Conservation (phyloP, 352 stramenopile species). For the Phytophthora gonapodyides region DNA sequence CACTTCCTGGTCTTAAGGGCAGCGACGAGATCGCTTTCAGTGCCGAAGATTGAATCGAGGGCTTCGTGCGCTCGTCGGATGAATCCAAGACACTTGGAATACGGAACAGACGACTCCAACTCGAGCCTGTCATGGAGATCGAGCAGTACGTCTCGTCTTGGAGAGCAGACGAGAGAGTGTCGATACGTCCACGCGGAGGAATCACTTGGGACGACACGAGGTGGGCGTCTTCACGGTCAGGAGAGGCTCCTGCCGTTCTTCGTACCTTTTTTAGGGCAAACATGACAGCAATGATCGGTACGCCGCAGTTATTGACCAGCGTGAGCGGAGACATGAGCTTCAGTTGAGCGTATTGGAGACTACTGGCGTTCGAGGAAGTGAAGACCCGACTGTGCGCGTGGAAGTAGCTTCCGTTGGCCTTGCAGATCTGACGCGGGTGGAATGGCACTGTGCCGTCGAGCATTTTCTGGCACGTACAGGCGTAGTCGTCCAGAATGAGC, state of each 20-base stretch:
- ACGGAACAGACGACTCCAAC: conserved; percentile 78
- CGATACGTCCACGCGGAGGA: conserved; percentile 43
- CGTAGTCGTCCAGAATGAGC: conserved; percentile 70
- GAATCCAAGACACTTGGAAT: conserved; percentile 44
- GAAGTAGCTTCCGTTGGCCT: conserved; percentile 74
- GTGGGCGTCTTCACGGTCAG: conserved; percentile 74
- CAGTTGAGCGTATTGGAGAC: conserved; percentile 70
- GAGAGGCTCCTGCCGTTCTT: conserved; percentile 43
- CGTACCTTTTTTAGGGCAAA: conserved; percentile 86
- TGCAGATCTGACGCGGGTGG: conserved; percentile 71
- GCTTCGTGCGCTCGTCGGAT: conserved; percentile 5
- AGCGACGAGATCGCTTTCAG: conserved; percentile 27
- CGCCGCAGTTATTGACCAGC: conserved; percentile 82
- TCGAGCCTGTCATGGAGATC: conserved; percentile 77
- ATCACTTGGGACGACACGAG: conserved; percentile 74
- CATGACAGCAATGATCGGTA: conserved; percentile 65
- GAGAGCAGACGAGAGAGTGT: conserved; percentile 72
- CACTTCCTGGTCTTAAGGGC: conserved; percentile 12
- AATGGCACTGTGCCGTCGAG: conserved; percentile 75
- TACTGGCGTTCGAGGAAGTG: conserved; percentile 66
- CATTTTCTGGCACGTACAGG: conserved; percentile 80
- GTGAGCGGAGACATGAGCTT: conserved; percentile 65
- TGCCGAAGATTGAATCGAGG: conserved; percentile 3
- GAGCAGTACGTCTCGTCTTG: conserved; percentile 80
- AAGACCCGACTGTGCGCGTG: conserved; percentile 67